Percentiles rank a stretch among this genome's conserved stretches.
phyloP scores from a whole-genome alignment of 163 green algal species.

The Volvox carteri region DNA sequence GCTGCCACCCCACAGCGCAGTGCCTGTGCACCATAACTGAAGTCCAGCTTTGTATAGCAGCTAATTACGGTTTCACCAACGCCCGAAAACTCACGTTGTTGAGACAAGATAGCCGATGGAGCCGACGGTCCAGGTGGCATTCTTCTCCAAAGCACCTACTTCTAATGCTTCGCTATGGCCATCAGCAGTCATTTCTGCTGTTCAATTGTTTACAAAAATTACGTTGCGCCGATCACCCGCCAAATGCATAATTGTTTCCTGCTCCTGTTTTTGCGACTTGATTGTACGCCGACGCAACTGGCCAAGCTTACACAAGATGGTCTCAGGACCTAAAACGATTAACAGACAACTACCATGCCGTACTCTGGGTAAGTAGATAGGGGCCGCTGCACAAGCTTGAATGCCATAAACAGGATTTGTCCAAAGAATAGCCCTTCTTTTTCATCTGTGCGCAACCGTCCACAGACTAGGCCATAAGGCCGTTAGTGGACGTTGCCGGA shows the following conservation, averaged over 20 bases:
- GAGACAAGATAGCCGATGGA: constrained; percentile 33
- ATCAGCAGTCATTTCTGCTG: neutral
- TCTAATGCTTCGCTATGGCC: neutral
- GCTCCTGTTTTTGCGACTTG: neutral
- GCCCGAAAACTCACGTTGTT: constrained; percentile 15
- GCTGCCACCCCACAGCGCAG: neutral
- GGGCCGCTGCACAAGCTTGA: neutral
- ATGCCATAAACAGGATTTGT: neutral
- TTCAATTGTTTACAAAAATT: neutral
- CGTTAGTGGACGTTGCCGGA: neutral
- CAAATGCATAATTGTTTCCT: neutral
- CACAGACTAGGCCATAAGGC: neutral
- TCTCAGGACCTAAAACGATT: neutral
- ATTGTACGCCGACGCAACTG: neutral
- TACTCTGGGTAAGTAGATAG: neutral
- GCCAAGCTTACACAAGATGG: neutral
- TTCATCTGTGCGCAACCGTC: neutral
- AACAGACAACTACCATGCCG: neutral
- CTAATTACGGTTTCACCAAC: neutral
- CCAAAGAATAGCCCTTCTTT: neutral
- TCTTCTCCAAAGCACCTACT: constrained; percentile 5
- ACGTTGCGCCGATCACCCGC: neutral
- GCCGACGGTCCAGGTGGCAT: constrained; percentile 10
- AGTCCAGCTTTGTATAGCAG: neutral
- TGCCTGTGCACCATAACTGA: neutral